Evolutionary conservation across 2,329 filamentous ascomycete genomes (phyloP).

Genomic region (Exophiala lecanii-corni): DNA sequence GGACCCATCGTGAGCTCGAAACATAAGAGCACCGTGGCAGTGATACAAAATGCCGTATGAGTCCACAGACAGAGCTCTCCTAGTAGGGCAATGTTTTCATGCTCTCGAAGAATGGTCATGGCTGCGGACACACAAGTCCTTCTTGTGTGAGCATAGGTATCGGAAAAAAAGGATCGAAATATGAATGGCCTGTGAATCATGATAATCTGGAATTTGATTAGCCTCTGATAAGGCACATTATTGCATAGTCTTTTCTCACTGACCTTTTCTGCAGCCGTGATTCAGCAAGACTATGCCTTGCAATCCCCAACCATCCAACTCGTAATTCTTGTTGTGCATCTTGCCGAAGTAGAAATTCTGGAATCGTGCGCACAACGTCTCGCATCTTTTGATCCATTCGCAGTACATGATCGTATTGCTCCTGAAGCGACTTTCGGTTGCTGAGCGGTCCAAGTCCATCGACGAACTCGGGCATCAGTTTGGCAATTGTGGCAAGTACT

Average conservation of each 20-base stretch:
- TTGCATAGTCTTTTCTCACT: slow-evolving; percentile 38
- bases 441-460: slow-evolving; percentile 34
- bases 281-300: slow-evolving; percentile 35
- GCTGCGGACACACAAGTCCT: no score
- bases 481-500: slow-evolving; percentile 32
- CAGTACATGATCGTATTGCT: slow-evolving; percentile 36
- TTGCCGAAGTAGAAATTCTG: slow-evolving; percentile 30
- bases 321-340: slow-evolving; percentile 29
- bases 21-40: no score
- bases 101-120: no score
- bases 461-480: slow-evolving; percentile 31
- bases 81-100: no score
- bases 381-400: slow-evolving; percentile 34
- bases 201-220: no score
- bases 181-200: no score
- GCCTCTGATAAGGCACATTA: no score
- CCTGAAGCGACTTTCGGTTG: slow-evolving; percentile 31
- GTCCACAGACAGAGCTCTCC: no score
- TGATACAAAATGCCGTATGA: no score
- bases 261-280: slow-evolving; percentile 34
- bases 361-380: slow-evolving; percentile 31
- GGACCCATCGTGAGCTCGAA: no score
- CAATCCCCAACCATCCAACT: slow-evolving; percentile 33
- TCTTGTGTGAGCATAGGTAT: no score
- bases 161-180: no score